These are phyloP conservation scores for Lepidium campestre DNA, from an alignment of 441 rosid species.

Conservation along the genomic window DNA sequence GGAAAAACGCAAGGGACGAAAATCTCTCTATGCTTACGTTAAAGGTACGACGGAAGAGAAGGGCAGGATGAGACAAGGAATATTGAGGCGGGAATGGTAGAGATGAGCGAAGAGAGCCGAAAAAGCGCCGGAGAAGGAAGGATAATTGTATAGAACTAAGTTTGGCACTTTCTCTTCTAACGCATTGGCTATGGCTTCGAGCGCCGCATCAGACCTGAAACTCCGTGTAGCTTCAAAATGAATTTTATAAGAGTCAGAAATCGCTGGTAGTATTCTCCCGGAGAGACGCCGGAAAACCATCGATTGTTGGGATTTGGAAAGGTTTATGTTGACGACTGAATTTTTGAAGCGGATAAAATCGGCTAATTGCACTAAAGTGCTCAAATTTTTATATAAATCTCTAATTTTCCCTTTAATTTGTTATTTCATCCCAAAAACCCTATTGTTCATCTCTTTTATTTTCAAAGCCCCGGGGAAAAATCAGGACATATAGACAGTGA, in stretches of 20 bases:
- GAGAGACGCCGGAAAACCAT: slow-evolving; percentile 15
- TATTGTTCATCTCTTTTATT: background rate
- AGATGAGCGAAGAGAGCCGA: slow-evolving; percentile 71
- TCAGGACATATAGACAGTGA: background rate
- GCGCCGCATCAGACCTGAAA: slow-evolving; percentile 71
- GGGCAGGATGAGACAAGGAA: slow-evolving; percentile 62
- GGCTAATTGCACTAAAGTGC: background rate
- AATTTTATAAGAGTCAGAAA: background rate
- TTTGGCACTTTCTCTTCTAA: slow-evolving; percentile 49
- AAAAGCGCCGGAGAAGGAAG: slow-evolving; percentile 79
- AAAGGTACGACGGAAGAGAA: slow-evolving; percentile 68
- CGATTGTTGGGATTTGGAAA: background rate
- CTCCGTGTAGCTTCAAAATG: slow-evolving; percentile 25
- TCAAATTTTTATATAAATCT: background rate
- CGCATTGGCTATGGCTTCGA: slow-evolving; percentile 55
- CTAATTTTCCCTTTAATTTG: background rate
- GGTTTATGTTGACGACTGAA: background rate
- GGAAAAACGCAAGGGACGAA: too few species aligned
- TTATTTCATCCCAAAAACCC: background rate
- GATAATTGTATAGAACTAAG: slow-evolving; percentile 63
- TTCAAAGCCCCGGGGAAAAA: background rate
- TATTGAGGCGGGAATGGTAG: slow-evolving; percentile 52
- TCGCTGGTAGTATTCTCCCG: background rate
- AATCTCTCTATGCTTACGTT: slow-evolving; percentile 23
- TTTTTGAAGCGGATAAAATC: background rate